Base-by-base conservation (phyloP, 1,139 yeast genomes). In the Debaryomycetaceae sp. region DNA sequence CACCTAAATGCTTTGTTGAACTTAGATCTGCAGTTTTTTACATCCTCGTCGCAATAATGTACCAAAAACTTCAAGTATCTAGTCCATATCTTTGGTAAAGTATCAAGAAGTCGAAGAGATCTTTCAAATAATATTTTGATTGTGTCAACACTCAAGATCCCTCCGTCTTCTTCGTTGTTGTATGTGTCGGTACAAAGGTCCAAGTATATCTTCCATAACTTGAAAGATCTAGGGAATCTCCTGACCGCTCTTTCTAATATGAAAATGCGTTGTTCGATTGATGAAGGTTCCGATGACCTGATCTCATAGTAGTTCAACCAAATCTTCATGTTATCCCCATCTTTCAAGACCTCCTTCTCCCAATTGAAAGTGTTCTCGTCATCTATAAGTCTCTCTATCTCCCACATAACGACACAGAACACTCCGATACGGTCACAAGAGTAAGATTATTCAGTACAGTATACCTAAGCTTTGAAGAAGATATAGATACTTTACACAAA, bases 171-270 rank as follows among this genome's bases (percentile, higher is more conserved):
- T n/a, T 69, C 53, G 22, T 63, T 50, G 3, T 34, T 20, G 8
- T 34, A 31, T 24, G 17, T 40, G 11, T 55, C 58, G 1, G 66
- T 52, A 29, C 83, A 58, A 23, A 76, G 52, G 29, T 72, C 75
- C 31, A 83, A 55, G 51, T 81, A 83, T n/a, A 59, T 39, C 45
- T 63, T 59, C 90, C 90, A 84, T 38, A 85, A 58, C 51, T 79
- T 76, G 52, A 73, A 72, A 1, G 82, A 74, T 36, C 79, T 58
- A n/a, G 75, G 76, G 23, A 83, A 57, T 9, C 63, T 58, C 6
- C 54, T 49, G 6, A 81, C 75, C 0, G 87, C 84, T 45, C 93
- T 65, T 46, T 75, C 78, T 22, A 80, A 56, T 5, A 85, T 68
- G 48, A 76, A 76, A 6, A 76, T 57, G 43, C 68, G 69, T 13